Conservation (phyloP, 495 filamentous ascomycete genomes). For the Xylona heveae region DNA sequence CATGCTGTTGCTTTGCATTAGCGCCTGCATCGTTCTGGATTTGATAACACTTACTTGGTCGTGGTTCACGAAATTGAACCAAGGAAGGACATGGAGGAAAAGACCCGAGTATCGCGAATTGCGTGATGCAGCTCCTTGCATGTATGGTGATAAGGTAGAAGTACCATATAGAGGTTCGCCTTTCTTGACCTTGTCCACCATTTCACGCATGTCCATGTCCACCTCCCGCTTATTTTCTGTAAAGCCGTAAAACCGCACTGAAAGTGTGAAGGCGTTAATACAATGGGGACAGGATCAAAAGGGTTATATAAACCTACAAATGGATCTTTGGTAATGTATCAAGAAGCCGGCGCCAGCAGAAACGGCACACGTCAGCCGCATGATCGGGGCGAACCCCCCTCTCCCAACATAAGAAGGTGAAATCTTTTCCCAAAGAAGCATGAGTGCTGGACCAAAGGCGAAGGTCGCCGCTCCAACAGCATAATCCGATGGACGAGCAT, state of each 20-base stretch:
- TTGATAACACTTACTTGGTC: constrained; percentile 31
- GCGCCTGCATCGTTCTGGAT: background rate
- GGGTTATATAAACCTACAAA: constrained; percentile 21
- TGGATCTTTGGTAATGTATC: constrained; percentile 55
- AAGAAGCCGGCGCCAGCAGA: constrained; percentile 56
- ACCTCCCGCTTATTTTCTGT: constrained; percentile 77
- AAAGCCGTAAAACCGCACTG: constrained; percentile 86
- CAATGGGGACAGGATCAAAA: too few relatives aligned
- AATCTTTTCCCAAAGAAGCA: constrained; percentile 60
- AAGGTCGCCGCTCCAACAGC: constrained; percentile 40
- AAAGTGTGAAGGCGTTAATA: constrained; percentile 4
- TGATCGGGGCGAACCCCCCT: constrained; percentile 58
- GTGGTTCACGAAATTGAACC: constrained; percentile 97
- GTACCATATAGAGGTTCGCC: constrained; percentile 81
- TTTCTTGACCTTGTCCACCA: constrained; percentile 84
- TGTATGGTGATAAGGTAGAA: constrained; percentile 53
- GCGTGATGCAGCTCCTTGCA: constrained; percentile 81
- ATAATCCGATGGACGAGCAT: constrained; percentile 73
- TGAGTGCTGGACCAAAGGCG: constrained; percentile 43
- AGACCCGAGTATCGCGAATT: constrained; percentile 81
- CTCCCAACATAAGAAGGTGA: constrained; percentile 61
- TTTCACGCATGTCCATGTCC: constrained; percentile 94
- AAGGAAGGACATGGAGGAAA: constrained; percentile 66
- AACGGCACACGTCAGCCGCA: constrained; percentile 57
- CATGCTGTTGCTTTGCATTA: constrained; percentile 53